A percentile compares a stretch with the other conserved stretches of the same genome.
These are phyloP conservation scores for Amanita rubescens DNA, from an alignment of 768 basidiomycete genomes.

Conservation along the genomic window DNA sequence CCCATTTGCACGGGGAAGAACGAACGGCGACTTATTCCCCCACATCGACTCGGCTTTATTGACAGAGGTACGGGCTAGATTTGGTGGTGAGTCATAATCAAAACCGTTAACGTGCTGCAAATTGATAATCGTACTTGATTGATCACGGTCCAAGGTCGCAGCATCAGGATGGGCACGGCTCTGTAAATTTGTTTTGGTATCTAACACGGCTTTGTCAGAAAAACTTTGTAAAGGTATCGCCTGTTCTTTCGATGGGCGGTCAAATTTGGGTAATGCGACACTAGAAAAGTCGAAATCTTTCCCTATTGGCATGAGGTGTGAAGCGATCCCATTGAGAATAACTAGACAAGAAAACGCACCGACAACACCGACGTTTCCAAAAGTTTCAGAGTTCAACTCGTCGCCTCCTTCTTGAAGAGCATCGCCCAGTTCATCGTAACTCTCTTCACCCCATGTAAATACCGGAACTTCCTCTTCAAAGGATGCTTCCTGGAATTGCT, in stretches of 20 bases:
- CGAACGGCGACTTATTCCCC: slow-evolving; percentile 73
- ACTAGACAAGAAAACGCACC: slow-evolving; percentile 42
- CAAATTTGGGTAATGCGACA: slow-evolving; percentile 26
- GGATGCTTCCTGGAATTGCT: slow-evolving; percentile 39
- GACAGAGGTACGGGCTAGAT: slow-evolving; percentile 28
- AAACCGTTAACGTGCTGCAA: background rate
- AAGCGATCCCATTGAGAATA: background rate
- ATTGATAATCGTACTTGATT: slow-evolving; percentile 19
- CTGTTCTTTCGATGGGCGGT: slow-evolving; percentile 17
- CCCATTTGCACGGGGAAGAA: slow-evolving; percentile 51
- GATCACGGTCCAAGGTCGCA: slow-evolving; percentile 15
- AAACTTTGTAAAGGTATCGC: slow-evolving; percentile 7
- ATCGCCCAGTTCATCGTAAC: slow-evolving; percentile 85
- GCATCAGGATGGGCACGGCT: slow-evolving; percentile 10
- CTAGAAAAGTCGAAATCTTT: slow-evolving; percentile 88
- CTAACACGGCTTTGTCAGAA: slow-evolving; percentile 7
- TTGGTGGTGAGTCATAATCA: slow-evolving; percentile 9
- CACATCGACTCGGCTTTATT: slow-evolving; percentile 64
- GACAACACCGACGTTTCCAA: slow-evolving; percentile 63
- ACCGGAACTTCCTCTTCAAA: slow-evolving; percentile 75
- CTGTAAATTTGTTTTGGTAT: slow-evolving; percentile 2
- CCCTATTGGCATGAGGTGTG: slow-evolving; percentile 36
- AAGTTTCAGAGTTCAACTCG: slow-evolving; percentile 96
- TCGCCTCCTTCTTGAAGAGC: slow-evolving; percentile 84
- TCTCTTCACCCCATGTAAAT: slow-evolving; percentile 88